These are phyloP conservation scores for Saccharomycopsis hybrid DNA, from an alignment of 1,139 yeast species.

Conservation along the genomic window DNA sequence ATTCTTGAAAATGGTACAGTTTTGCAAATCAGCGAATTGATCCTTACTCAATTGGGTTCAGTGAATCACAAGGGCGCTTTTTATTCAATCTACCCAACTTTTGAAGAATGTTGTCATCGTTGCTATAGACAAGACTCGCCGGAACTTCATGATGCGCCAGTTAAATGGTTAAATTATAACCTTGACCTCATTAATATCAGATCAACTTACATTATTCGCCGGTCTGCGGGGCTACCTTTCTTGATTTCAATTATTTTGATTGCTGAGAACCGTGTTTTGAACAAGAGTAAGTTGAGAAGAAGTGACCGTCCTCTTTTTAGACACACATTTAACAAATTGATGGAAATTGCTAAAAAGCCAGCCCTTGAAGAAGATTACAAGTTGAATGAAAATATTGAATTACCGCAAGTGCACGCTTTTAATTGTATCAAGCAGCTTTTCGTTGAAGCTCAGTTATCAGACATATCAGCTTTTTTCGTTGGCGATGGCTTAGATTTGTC, in stretches of 20 bases:
- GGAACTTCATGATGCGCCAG: constrained; percentile 36
- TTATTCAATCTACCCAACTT: constrained; percentile 78
- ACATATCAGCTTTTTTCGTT: constrained; percentile 44
- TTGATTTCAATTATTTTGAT: constrained; percentile 66
- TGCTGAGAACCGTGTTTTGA: constrained; percentile 34
- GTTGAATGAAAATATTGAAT: constrained; percentile 46
- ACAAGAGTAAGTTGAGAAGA: constrained; percentile 24
- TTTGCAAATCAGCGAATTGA: constrained; percentile 42
- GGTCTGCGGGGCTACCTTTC: constrained; percentile 90
- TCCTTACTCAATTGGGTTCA: constrained; percentile 60
- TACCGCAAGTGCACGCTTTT: constrained; percentile 91
- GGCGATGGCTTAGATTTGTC: constrained; percentile 56
- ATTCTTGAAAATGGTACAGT: constrained; percentile 28
- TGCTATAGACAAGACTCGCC: constrained; percentile 30
- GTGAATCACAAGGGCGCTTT: constrained; percentile 91
- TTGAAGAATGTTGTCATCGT: constrained; percentile 51
- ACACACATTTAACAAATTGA: constrained; percentile 44
- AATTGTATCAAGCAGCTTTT: constrained; percentile 75
- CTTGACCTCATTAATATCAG: constrained; percentile 47
- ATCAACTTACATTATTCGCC: constrained; percentile 67
- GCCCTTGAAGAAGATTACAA: constrained; percentile 36
- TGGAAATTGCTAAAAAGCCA: constrained; percentile 47
- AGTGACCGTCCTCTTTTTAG: constrained; percentile 34
- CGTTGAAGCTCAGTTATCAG: constrained; percentile 59
- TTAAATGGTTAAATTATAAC: constrained; percentile 50